phyloP scores from a whole-genome alignment of 2,329 filamentous ascomycete species.

The Penicillium brasilianum region DNA sequence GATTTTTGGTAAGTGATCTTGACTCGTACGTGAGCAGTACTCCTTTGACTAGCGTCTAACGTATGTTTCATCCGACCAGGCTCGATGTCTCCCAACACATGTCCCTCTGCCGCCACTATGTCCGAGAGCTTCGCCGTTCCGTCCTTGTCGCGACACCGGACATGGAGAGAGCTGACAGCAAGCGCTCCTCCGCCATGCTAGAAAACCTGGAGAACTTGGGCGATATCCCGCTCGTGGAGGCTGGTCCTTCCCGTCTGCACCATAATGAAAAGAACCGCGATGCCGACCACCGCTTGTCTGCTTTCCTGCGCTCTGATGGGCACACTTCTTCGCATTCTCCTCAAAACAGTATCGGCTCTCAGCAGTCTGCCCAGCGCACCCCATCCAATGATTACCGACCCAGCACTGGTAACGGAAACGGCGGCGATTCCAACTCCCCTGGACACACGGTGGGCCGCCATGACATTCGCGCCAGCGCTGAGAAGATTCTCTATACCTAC shows the following conservation, averaged over 20 bases:
- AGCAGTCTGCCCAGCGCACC: slow-evolving; percentile 44
- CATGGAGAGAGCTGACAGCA: slow-evolving; percentile 77
- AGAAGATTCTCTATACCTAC: slow-evolving; percentile 99
- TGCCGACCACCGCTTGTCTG: slow-evolving; percentile 88
- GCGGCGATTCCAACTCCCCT: slow-evolving; percentile 75
- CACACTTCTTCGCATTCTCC: slow-evolving; percentile 56
- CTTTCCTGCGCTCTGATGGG: slow-evolving; percentile 73
- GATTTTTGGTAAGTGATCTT: slow-evolving; percentile 86
- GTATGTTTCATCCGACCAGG: slow-evolving; percentile 57
- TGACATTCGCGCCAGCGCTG: slow-evolving; percentile 89
- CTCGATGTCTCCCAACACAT: slow-evolving; percentile 99
- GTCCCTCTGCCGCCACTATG: slow-evolving; percentile 94
- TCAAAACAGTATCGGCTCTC: slow-evolving; percentile 59
- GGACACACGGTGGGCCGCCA: slow-evolving; percentile 82
- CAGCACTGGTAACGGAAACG: slow-evolving; percentile 65
- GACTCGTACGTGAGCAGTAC: background rate
- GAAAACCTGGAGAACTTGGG: slow-evolving; percentile 73
- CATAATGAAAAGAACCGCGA: slow-evolving; percentile 71
- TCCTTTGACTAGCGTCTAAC: background rate
- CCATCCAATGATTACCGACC: slow-evolving; percentile 58
- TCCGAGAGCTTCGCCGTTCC: slow-evolving; percentile 89
- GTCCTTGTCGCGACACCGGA: slow-evolving; percentile 94
- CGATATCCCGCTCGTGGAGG: slow-evolving; percentile 57
- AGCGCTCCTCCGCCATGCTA: slow-evolving; percentile 80
- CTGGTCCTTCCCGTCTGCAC: slow-evolving; percentile 61